Evolutionary conservation across 176 grass and related monocot genomes (phyloP).

Genomic region (Themeda triandra): DNA sequence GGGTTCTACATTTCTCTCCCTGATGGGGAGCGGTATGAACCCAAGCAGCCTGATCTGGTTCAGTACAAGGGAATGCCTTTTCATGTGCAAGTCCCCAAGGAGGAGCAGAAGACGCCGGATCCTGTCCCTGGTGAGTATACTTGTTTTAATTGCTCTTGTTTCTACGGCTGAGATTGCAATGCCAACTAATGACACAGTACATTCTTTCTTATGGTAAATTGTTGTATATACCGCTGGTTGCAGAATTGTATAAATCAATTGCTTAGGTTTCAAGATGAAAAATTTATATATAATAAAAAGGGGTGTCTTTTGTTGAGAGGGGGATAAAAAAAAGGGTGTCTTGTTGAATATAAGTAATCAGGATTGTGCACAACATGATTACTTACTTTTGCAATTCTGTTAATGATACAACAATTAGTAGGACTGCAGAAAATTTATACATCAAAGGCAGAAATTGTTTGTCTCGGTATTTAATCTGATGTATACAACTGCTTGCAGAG

Average conservation of each 20-base stretch:
- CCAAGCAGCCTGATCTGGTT: constrained; percentile 66
- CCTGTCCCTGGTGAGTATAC: constrained; percentile 68
- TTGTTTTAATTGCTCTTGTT: not conserved
- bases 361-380: too few species aligned
- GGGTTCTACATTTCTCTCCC: constrained; percentile 91
- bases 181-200: not conserved
- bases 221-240: not conserved
- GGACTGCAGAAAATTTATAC: too few species aligned
- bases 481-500: not conserved
- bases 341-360: too few species aligned
- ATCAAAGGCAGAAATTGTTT: too few species aligned
- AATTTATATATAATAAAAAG: not conserved
- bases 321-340: too few species aligned
- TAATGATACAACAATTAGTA: too few species aligned
- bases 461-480: not conserved
- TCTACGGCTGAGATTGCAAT: not conserved
- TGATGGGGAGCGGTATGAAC: constrained; percentile 65
- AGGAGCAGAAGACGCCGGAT: constrained; percentile 50
- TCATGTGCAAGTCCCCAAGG: constrained; percentile 57
- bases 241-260: not conserved
- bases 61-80: constrained; percentile 83
- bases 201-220: not conserved
- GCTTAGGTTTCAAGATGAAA: not conserved
- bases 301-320: too few species aligned
- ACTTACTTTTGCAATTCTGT: too few species aligned